phyloP scores from a whole-genome alignment of 2,329 filamentous ascomycete genomes.

The Penicillium expansum region DNA sequence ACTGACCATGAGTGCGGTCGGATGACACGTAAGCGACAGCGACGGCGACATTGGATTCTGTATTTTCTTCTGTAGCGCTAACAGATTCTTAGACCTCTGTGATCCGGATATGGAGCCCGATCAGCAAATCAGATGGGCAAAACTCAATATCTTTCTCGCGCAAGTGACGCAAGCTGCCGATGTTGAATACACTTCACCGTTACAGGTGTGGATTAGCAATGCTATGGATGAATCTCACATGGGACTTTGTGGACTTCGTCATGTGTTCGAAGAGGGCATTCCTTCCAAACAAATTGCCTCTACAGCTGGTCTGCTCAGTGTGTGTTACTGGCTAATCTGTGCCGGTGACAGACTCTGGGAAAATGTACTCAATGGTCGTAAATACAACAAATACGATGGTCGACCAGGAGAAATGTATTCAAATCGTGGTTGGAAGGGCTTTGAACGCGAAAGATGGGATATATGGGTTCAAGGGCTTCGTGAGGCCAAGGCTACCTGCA shows the following conservation, averaged over 20 bases:
- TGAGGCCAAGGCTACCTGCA: not conserved
- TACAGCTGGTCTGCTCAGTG: not conserved
- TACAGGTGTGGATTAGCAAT: conserved; percentile 1
- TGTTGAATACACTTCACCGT: not conserved
- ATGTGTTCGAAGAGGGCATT: conserved; percentile 2
- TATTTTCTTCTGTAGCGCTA: not conserved
- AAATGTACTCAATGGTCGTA: conserved; percentile 1
- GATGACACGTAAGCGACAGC: not conserved
- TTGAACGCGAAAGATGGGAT: conserved; percentile 5
- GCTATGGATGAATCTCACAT: conserved; percentile 3
- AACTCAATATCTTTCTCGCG: conserved; percentile 1
- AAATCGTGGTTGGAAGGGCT: not conserved
- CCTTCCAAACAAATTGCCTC: not conserved
- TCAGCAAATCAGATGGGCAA: conserved; percentile 3
- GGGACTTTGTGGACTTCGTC: not conserved
- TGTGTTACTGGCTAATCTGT: conserved; percentile 6
- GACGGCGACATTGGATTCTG: not conserved
- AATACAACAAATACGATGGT: conserved; percentile 7
- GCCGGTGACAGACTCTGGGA: conserved; percentile 6
- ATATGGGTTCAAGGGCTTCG: not conserved
- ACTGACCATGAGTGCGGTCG: not conserved
- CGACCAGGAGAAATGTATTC: not conserved
- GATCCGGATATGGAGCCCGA: not conserved
- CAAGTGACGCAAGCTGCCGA: conserved; percentile 1
- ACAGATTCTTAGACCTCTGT: not conserved